phyloP scores from a whole-genome alignment of 176 grass and related monocot species.

The Oryza longistaminata region DNA sequence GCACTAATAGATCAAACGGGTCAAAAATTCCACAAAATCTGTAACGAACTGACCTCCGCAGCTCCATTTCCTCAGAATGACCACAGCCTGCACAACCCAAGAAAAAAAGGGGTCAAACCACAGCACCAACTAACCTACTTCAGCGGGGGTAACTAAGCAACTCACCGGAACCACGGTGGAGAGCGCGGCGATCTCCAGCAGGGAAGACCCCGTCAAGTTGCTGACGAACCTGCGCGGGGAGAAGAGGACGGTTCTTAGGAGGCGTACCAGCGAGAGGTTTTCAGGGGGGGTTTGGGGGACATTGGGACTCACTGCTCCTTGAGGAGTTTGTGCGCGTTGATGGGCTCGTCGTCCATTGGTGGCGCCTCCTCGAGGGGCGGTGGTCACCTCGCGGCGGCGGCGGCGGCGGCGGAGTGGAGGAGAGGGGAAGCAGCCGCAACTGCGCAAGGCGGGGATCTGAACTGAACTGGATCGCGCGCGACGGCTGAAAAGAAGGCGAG shows the following conservation, averaged over 20 bases:
- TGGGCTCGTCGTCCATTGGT: slow-evolving; percentile 41
- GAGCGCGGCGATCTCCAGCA: slow-evolving; percentile 68
- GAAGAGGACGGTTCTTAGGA: background rate
- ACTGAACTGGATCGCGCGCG: too few relatives aligned
- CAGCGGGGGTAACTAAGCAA: background rate
- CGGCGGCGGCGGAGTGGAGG: background rate
- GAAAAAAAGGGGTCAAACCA: slow-evolving; percentile 19
- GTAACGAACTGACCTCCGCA: slow-evolving; percentile 37
- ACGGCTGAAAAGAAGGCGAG: too few relatives aligned
- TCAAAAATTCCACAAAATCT: slow-evolving; percentile 16
- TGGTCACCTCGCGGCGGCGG: background rate
- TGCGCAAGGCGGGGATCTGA: too few relatives aligned
- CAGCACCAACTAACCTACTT: background rate
- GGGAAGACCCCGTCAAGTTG: slow-evolving; percentile 73
- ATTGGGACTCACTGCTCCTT: slow-evolving; percentile 60
- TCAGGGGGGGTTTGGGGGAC: background rate
- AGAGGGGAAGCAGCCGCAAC: too few relatives aligned
- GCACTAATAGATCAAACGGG: background rate
- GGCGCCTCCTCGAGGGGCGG: background rate
- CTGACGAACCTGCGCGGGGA: slow-evolving; percentile 63
- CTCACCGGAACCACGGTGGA: slow-evolving; percentile 72
- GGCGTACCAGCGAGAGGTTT: background rate
- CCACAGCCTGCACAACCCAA: slow-evolving; percentile 53
- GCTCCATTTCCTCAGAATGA: slow-evolving; percentile 82
- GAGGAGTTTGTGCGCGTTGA: slow-evolving; percentile 64